A percentile compares a stretch with the other conserved stretches of the same genome.
phyloP scores from a whole-genome alignment of 2,329 filamentous ascomycete genomes.

The Orbilia blumenaviensis region DNA sequence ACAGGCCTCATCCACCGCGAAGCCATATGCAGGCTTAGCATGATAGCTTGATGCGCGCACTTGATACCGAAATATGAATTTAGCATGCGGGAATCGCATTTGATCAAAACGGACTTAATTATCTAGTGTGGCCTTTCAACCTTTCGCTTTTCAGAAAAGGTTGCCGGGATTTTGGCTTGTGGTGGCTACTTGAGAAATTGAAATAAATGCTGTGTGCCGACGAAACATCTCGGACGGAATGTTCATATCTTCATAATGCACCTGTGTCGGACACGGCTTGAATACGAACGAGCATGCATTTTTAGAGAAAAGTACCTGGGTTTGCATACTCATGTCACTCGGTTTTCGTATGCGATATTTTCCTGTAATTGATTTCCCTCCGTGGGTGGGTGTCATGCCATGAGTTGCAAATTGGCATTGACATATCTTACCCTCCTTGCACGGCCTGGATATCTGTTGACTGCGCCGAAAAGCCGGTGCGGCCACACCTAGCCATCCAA shows the following conservation, averaged over 20 bases:
- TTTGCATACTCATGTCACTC: background rate
- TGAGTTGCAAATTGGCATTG: constrained; percentile 18
- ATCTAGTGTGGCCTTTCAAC: background rate
- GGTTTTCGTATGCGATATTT: constrained; percentile 29
- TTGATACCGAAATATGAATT: background rate
- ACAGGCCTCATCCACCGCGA: constrained; percentile 12
- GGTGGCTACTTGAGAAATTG: constrained; percentile 1
- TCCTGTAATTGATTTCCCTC: constrained; percentile 5
- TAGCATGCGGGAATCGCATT: background rate
- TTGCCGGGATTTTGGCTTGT: background rate
- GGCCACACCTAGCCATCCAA: constrained; percentile 19
- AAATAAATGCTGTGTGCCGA: background rate
- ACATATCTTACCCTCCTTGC: constrained; percentile 18
- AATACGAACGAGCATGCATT: constrained; percentile 41
- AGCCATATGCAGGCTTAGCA: background rate
- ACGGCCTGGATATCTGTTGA: background rate
- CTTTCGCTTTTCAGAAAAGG: background rate
- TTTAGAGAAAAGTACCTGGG: background rate
- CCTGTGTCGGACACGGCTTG: constrained; percentile 15
- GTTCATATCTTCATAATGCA: background rate
- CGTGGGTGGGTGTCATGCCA: constrained; percentile 20
- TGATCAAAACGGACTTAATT: background rate
- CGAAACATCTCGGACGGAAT: constrained; percentile 11
- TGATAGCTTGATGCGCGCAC: background rate
- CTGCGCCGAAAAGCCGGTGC: constrained; percentile 35